Conservation (phyloP, 805 yeast genomes). For the Candida rishiriensis region DNA sequence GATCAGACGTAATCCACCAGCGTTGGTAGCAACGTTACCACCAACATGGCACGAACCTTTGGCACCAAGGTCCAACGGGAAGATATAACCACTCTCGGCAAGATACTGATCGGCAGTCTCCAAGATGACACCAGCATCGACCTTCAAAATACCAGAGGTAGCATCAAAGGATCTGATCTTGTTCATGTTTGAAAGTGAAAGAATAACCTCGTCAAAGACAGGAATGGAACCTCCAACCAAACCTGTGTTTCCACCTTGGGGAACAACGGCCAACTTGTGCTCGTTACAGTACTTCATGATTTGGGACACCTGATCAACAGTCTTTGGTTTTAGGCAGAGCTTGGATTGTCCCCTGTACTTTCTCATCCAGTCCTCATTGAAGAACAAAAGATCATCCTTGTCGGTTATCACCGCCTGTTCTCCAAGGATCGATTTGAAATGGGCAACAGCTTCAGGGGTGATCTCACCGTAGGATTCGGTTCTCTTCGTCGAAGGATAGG, state of each 20-base stretch:
- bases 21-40: slow-evolving; percentile 92
- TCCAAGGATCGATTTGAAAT: slow-evolving; percentile 57
- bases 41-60: slow-evolving; percentile 96
- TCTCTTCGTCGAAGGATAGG: slow-evolving; percentile 58
- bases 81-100: slow-evolving; percentile 79
- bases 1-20: slow-evolving; percentile 86
- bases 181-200: slow-evolving; percentile 68
- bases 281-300: slow-evolving; percentile 80
- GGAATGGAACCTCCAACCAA: slow-evolving; percentile 94
- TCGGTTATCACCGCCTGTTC: slow-evolving; percentile 48
- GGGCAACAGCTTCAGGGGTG: slow-evolving; percentile 50
- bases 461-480: slow-evolving; percentile 48
- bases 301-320: slow-evolving; percentile 69
- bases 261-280: slow-evolving; percentile 75
- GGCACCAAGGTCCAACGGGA: slow-evolving; percentile 93
- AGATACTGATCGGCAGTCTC: slow-evolving; percentile 79
- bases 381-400: slow-evolving; percentile 59
- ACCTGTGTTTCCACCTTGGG: slow-evolving; percentile 97
- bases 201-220: slow-evolving; percentile 81
- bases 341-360: slow-evolving; percentile 86
- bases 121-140: slow-evolving; percentile 86
- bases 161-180: slow-evolving; percentile 76
- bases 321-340: slow-evolving; percentile 76
- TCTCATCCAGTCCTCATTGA: slow-evolving; percentile 92
- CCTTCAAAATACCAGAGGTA: slow-evolving; percentile 79